Base-by-base conservation (phyloP, 1,284 basidiomycete species). In the Ustilago vetiveriae region DNA sequence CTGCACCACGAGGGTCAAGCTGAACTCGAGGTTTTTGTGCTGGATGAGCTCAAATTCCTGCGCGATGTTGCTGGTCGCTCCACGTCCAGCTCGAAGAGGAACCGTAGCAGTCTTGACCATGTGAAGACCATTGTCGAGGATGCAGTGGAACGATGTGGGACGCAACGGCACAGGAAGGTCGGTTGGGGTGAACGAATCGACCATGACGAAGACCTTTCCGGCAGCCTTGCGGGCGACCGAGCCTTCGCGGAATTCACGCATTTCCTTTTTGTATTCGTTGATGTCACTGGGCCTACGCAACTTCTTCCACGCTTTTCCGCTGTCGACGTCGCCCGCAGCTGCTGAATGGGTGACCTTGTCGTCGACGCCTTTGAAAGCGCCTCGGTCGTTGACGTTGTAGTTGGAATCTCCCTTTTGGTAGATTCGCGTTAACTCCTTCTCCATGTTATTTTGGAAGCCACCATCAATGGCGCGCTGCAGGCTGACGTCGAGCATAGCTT, bases 111-210 rank as follows among this genome's bases (percentile, higher is more conserved):
- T 97, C 5, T 92, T 92, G 52, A 98, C 95, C 72, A 90, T 94
- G 83, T 98, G 94, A 56, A 96, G 93, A 8, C 94, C 94, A 75
- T 98, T 98, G 84, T 97, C 95, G 58, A 98, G 85, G 0, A 92
- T 93, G 79, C 92, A 92, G n/a, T 89, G 90, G 72, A 97, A 86
- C 30, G 84, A 85, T 0, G 94, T 94, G 0, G 87, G 84, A 66
- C 91, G 44, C 19, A 56, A 50, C 6, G 79, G 75, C 13, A 82
- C 53, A 7, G 75, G 73, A 23, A 81, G 65, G 22, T 58, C 50
- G n/a, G 54, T 50, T 0, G 79, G 78, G 6, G 63, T 78, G 50
- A 81, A 81, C 6, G 76, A 73, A 53, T 82, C 80, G 22, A 82
- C 73, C 50, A 90, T 90, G 51, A 98, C 92, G 78, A 98, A 98